Conservation (phyloP, 2,329 filamentous ascomycete genomes). For the Colletotrichum endophyticum region DNA sequence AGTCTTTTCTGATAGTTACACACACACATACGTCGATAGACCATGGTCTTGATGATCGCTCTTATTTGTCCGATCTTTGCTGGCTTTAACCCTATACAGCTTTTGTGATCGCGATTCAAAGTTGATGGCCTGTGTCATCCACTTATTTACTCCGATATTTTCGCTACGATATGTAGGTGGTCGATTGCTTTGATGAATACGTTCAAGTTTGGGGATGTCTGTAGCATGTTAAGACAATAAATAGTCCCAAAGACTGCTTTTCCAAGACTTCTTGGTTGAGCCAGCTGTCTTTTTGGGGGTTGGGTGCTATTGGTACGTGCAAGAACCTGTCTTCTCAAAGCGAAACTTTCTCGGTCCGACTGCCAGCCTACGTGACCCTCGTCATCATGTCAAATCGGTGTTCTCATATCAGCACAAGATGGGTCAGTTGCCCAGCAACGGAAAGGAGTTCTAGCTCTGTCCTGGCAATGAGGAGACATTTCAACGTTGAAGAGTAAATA, state of each 20-base stretch:
- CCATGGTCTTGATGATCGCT: neutral
- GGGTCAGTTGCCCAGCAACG: neutral
- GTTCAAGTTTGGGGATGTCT: neutral
- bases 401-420: neutral
- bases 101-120: neutral
- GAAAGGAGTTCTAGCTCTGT: neutral
- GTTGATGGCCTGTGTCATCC: fast-evolving
- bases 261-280: neutral
- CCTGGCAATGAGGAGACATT: neutral
- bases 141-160: neutral
- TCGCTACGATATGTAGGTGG: fast-evolving
- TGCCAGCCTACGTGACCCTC: neutral
- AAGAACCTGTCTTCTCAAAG: neutral
- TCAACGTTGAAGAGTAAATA: neutral
- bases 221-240: fast-evolving
- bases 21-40: neutral
- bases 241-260: neutral
- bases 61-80: neutral
- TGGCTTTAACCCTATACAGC: fast-evolving
- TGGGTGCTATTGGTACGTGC: fast-evolving
- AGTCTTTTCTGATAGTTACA: neutral
- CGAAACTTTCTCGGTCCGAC: neutral
- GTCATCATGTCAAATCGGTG: neutral
- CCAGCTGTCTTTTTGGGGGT: neutral
- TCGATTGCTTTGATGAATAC: fast-evolving